Base-by-base conservation (phyloP, 2,329 filamentous ascomycete genomes). In the Aspergillus sp. region DNA sequence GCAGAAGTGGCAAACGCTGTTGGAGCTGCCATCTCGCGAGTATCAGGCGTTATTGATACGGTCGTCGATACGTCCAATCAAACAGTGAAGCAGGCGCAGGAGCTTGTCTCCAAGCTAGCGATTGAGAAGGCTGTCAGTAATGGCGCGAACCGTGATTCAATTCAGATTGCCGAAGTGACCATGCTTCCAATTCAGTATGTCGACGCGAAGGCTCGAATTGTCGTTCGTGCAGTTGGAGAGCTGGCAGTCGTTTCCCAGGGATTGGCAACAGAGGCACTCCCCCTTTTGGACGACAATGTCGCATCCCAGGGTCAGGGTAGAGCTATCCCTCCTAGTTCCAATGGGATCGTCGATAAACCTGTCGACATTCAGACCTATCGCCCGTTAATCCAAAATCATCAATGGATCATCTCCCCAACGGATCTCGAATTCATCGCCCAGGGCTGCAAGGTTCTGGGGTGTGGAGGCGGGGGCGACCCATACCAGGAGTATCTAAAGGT, bases 1-100 rank as follows among this genome's bases (percentile, higher is more conserved):
- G 57, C 47, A 11, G 80, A 79, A 3, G 83, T 88, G 2, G 86
- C 86, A 8, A 88, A 88, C 64, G 86, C 86, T 0, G 85, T 88
- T 9, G 86, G 86, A 2, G 86, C 85, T 1, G 84, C 84, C 0
- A 84, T 84, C 33, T 82, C 81, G 1, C 75, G 83, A 40, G 83
- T 88, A 2, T 85, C 82, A 57, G 80, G 81, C 1, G 48, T 56
- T 4, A 42, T 59, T 5, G 57, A 59, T 34, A 59, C 54, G 0
- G 54, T 59, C 6, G 53, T 53, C 9, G 54, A 59, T 37, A 57
- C 57, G 2, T 54, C 53, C 2, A 52, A 41, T 30, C 30, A 56
- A 39, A 55, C 59, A 0, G 61, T 67, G 2, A 51, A 54, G 17
- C 71, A 76, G 11, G 57, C 57, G 5, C 53, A 56, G 24, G 44